phyloP scores from a whole-genome alignment of 1,284 basidiomycete species.

The Porodaedalea pini region DNA sequence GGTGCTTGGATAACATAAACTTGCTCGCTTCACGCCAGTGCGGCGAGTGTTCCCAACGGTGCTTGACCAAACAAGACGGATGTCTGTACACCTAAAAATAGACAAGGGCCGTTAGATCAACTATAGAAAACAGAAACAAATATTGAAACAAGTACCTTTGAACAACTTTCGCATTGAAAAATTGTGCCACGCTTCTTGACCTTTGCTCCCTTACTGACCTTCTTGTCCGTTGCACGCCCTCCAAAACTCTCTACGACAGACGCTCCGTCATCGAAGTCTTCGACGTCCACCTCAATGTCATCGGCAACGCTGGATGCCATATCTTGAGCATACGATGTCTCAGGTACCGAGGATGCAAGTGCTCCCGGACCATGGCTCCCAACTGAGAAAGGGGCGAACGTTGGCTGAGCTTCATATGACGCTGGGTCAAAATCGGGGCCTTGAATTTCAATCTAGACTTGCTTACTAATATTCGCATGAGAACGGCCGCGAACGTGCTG shows the following conservation, averaged over 20 bases:
- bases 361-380: not conserved
- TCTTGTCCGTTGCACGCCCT: conserved; percentile 32
- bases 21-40: conserved; percentile 97
- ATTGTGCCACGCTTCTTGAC: conserved; percentile 77
- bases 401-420: conserved; percentile 3
- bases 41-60: conserved; percentile 95
- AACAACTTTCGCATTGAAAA: conserved; percentile 90
- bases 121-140: not conserved
- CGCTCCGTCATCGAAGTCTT: conserved; percentile 28
- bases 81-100: conserved; percentile 80
- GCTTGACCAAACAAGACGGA: conserved; percentile 92
- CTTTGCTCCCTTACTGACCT: conserved; percentile 23
- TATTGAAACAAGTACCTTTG: conserved; percentile 63
- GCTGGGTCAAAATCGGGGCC: not conserved
- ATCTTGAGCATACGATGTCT: not conserved
- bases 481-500: conserved; percentile 23
- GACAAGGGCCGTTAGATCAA: not conserved
- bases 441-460: not conserved
- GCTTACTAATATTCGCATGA: conserved; percentile 19
- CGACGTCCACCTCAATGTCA: conserved; percentile 23
- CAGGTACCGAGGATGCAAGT: conserved; percentile 11
- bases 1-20: conserved; percentile 93
- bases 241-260: conserved; percentile 40
- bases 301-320: conserved; percentile 14
- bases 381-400: not conserved